Evolutionary conservation across 345 rosid species (phyloP), one percentile per base, ranked within the genome.

Genomic region (Mercurialis annua): DNA sequence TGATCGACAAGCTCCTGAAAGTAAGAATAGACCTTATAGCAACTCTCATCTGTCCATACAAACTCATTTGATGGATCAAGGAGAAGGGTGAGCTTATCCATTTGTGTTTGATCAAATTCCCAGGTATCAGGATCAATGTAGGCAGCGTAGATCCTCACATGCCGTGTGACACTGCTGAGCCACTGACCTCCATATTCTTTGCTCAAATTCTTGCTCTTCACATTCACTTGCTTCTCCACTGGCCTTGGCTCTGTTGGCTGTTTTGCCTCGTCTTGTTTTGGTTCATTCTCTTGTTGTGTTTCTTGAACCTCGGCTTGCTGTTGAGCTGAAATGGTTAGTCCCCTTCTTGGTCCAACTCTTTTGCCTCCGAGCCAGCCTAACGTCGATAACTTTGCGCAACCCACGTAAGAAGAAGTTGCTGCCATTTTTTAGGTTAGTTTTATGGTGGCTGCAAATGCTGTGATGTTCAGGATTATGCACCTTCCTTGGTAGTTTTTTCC

Each of bases 1-100:
- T 93, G 96, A 79, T 93, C 97, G 12, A 93, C 97, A 21, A 90
- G 98, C 77, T 90, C 98, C 75, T 93, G 98, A 72, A 93, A 93
- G 70, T 81, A 86, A 29, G 82, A 75, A 58, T 84, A 93, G 24
- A 90, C 96, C 81, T 76, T 86, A 62, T 75, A 70, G 78, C 86
- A 80, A 54, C 82, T 86, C 59, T 87, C 93, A n/a, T 82, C 79
- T 2, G 81, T 84, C 98, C 98, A 92, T 6, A 88, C 63, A 59
- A 92, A 90, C 82, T 92, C 98, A 44, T 88, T 78, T 34, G 87
- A 76, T 2, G 97, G 96, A 64, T 92, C 97, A n/a, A 92, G 88
- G 50, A 92, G 78, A 64, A 92, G 78, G 67, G 97, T 88, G 65
- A 93, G 96, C 76, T 88, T 90, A 77, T 93, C 98, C 77, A 74